Conservation (phyloP, 805 yeast species). For the Metschnikowia chrysomelidarum region DNA sequence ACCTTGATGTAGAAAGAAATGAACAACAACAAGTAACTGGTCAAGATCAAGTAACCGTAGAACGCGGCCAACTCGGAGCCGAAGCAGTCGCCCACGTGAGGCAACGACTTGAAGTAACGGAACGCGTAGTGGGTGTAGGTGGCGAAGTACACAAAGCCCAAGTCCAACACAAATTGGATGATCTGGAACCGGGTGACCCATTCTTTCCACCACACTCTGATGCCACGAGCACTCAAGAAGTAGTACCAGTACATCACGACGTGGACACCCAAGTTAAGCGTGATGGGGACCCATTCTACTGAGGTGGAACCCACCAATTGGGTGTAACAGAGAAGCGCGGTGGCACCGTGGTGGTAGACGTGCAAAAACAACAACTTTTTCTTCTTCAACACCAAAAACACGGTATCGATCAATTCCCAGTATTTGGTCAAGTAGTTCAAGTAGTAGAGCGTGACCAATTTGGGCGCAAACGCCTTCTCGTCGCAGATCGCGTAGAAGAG, state of each 20-base stretch:
- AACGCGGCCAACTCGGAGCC: conserved; percentile 94
- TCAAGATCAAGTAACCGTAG: conserved; percentile 83
- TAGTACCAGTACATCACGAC: conserved; percentile 98
- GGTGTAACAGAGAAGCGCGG: conserved; percentile 90
- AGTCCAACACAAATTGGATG: conserved; percentile 86
- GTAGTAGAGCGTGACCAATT: conserved; percentile 81
- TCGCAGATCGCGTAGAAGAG: conserved; percentile 81
- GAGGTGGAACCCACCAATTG: conserved; percentile 89
- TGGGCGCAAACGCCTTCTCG: conserved; percentile 75
- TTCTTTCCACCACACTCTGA: conserved; percentile 98
- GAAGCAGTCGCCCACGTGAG: conserved; percentile 76
- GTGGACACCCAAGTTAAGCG: conserved; percentile 86
- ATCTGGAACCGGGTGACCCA: conserved; percentile 98
- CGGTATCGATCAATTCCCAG: conserved; percentile 86
- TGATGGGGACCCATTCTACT: conserved; percentile 93
- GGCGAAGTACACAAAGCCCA: conserved; percentile 89
- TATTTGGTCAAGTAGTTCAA: conserved; percentile 89
- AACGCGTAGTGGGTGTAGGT: conserved; percentile 86
- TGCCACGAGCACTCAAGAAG: conserved; percentile 87
- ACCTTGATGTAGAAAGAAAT: conserved; percentile 89
- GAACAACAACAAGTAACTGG: conserved; percentile 85
- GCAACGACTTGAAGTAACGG: conserved; percentile 61
- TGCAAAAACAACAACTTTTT: conserved; percentile 91
- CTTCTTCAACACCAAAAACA: conserved; percentile 86
- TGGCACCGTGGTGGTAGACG: conserved; percentile 97